A percentile compares a stretch with the other conserved stretches of the same genome.
Conservation (phyloP, 1,284 basidiomycete genomes). For the Cutaneotrichosporon spelunceum region DNA sequence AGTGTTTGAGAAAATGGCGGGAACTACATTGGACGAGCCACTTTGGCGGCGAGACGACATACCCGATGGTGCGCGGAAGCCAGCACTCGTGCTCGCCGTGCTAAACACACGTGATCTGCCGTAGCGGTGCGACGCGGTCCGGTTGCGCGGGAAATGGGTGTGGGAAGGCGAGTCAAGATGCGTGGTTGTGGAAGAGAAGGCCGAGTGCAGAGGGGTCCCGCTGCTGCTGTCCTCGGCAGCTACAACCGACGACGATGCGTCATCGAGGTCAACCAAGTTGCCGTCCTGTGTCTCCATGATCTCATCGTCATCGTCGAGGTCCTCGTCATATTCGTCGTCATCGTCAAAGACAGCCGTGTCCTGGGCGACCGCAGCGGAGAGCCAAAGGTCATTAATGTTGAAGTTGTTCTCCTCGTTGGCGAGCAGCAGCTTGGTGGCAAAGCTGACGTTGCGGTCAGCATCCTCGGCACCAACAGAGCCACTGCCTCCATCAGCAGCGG, state of each 20-base stretch:
- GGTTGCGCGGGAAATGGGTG: conserved; percentile 16
- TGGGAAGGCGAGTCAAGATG: neutral
- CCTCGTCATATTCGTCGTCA: conserved; percentile 44
- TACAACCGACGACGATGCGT: conserved; percentile 19
- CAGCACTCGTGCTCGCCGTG: conserved; percentile 14
- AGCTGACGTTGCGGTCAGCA: conserved; percentile 47
- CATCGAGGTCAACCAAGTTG: conserved; percentile 15
- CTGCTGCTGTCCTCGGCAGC: conserved; percentile 18
- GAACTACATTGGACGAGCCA: conserved; percentile 43
- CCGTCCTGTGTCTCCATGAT: neutral
- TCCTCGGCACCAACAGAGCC: conserved; percentile 31
- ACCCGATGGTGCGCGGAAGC: conserved; percentile 28
- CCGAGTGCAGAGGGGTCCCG: conserved; percentile 7
- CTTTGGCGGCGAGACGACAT: conserved; percentile 40
- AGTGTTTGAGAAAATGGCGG: conserved; percentile 51
- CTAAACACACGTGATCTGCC: conserved; percentile 7
- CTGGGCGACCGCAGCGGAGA: conserved; percentile 52
- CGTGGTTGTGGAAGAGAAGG: conserved; percentile 14
- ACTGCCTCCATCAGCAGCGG: conserved; percentile 31
- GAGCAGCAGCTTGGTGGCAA: conserved; percentile 84
- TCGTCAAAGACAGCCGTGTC: conserved; percentile 53
- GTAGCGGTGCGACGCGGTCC: conserved; percentile 6
- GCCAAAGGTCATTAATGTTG: conserved; percentile 54
- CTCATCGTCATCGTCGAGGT: conserved; percentile 24
- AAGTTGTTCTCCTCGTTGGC: conserved; percentile 53